Conservation (phyloP, 2,329 filamentous ascomycete genomes). For the Ophiostoma montium region DNA sequence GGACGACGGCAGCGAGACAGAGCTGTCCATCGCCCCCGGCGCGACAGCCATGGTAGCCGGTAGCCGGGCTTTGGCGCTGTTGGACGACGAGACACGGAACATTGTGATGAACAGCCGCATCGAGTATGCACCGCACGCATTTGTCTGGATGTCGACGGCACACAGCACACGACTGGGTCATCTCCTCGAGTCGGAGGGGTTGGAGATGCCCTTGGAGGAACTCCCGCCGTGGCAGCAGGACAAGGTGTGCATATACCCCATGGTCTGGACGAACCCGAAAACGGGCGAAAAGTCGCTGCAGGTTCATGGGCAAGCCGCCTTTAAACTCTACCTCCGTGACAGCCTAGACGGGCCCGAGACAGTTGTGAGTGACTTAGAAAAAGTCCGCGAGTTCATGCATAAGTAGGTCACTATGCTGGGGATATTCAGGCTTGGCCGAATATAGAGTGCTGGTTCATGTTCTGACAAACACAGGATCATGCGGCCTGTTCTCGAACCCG, state of each 20-base stretch:
- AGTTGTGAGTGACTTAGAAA: conserved; percentile 17
- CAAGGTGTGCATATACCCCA: conserved; percentile 22
- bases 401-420: conserved; percentile 13
- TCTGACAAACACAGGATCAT: conserved; percentile 18
- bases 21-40: conserved; percentile 21
- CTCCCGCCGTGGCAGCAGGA: conserved; percentile 18
- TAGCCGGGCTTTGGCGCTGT: conserved; percentile 15
- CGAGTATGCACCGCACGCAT: conserved; percentile 23
- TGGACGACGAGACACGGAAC: conserved; percentile 17
- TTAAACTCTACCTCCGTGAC: conserved; percentile 21
- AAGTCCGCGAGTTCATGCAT: conserved; percentile 20
- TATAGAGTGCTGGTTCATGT: background rate
- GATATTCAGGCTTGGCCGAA: background rate
- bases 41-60: conserved; percentile 21
- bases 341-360: conserved; percentile 16
- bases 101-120: conserved; percentile 20
- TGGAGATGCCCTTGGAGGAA: conserved; percentile 18
- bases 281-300: conserved; percentile 19
- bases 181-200: conserved; percentile 16
- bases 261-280: conserved; percentile 24
- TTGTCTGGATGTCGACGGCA: conserved; percentile 24
- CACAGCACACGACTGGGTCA: conserved; percentile 21
- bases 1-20: conserved; percentile 22
- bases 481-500: conserved; percentile 19
- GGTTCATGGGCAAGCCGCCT: conserved; percentile 23